Base-by-base conservation (phyloP, 139 green algal genomes). In the Chlamydomonas sp. region DNA sequence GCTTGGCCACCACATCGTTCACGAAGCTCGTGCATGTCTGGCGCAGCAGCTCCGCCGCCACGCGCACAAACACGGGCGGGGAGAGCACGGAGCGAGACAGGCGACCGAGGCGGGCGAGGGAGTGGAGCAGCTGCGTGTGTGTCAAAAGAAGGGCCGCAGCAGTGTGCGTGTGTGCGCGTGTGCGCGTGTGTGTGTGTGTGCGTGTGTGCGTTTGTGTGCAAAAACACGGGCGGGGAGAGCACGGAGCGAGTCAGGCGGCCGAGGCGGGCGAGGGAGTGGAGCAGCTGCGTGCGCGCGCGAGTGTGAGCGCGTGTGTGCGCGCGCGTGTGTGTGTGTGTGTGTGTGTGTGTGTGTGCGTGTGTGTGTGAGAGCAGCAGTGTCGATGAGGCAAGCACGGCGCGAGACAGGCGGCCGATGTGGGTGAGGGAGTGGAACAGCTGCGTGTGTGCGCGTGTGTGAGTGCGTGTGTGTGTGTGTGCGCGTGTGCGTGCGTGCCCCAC, bases 281-380 rank as follows among this genome's bases (percentile, higher is more conserved):
- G 67, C 35, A 79, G 65, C 59, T 74, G 73, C 66, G 65, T 67
- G n/a, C n/a, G n/a, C n/a, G n/a, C n/a, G n/a, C n/a, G n/a, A n/a
- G n/a, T n/a, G n/a, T n/a, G n/a, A n/a, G n/a, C n/a, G n/a, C n/a
- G n/a, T n/a, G n/a, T n/a, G n/a, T n/a, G n/a, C n/a, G n/a, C n/a
- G n/a, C n/a, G n/a, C n/a, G n/a, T n/a, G n/a, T n/a, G n/a, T n/a
- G n/a, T n/a, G n/a, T n/a, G n/a, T n/a, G n/a, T n/a, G n/a, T n/a
- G 3, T 6, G 36, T n/a, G n/a, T n/a, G n/a, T n/a, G n/a, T n/a
- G n/a, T n/a, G n/a, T n/a, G n/a, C n/a, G n/a, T n/a, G n/a, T n/a
- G n/a, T n/a, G n/a, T n/a, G n/a, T n/a, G n/a, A n/a, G n/a, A n/a
- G n/a, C 34, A 68, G 26, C 0, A 36, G 16, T 10, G 67, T 58